These are phyloP conservation scores for Taxillus chinensis DNA, from an alignment of 164 flowering plant species.

Conservation along the genomic window DNA sequence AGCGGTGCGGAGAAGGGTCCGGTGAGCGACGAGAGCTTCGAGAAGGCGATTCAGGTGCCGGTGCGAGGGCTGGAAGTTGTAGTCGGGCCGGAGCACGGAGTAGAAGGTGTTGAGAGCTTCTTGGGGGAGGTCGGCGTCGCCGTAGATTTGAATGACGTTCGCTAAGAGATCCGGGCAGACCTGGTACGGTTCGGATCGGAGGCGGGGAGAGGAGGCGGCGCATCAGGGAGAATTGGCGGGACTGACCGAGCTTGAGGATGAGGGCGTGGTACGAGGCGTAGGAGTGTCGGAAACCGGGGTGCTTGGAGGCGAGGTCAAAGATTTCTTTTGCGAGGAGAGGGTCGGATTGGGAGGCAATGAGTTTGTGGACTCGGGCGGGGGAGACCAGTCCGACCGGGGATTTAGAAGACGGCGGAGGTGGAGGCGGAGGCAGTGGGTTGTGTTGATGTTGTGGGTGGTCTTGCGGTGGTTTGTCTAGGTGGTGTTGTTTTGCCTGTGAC, in stretches of 20 bases:
- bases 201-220: slow-evolving; percentile 30
- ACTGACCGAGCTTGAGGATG: slow-evolving; percentile 65
- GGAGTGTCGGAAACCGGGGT: slow-evolving; percentile 62
- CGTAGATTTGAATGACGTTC: slow-evolving; percentile 43
- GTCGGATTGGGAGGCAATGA: slow-evolving; percentile 67
- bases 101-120: slow-evolving; percentile 47
- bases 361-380: slow-evolving; percentile 57
- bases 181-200: slow-evolving; percentile 23
- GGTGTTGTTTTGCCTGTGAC: too few species aligned
- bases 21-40: slow-evolving; percentile 35
- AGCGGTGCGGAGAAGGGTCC: slow-evolving; percentile 42
- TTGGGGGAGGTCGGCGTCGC: slow-evolving; percentile 52
- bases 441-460: too few species aligned
- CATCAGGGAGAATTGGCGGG: slow-evolving; percentile 51
- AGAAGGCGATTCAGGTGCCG: slow-evolving; percentile 57
- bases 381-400: slow-evolving; percentile 15
- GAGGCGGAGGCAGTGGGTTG: background rate
- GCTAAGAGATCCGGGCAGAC: slow-evolving; percentile 45
- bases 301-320: slow-evolving; percentile 65
- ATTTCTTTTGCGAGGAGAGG: slow-evolving; percentile 87
- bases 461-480: too few species aligned
- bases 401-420: slow-evolving; percentile 5
- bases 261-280: slow-evolving; percentile 56
- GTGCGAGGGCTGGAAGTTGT: slow-evolving; percentile 49
- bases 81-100: slow-evolving; percentile 43